These are phyloP conservation scores for Cocos nucifera DNA, from an alignment of 176 grass and related monocot genomes.

Conservation along the genomic window DNA sequence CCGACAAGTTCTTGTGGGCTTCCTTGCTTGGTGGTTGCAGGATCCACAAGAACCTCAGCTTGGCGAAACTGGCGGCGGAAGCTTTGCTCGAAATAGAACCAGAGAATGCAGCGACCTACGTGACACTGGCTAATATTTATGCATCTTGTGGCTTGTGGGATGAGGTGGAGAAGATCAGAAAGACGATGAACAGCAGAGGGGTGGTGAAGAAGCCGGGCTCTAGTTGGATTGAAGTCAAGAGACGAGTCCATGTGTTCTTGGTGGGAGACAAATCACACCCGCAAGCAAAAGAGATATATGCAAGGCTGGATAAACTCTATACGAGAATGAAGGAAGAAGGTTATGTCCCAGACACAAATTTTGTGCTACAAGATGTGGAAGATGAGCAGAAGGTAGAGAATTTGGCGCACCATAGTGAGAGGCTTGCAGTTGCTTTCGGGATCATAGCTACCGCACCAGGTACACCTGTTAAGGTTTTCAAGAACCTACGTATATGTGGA, in stretches of 20 bases:
- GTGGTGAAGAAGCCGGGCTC: conserved; percentile 60
- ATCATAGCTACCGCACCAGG: conserved; percentile 40
- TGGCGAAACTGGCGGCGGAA: conserved; percentile 46
- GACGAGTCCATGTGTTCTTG: conserved; percentile 60
- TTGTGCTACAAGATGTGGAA: conserved; percentile 68
- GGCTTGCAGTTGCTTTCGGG: conserved; percentile 68
- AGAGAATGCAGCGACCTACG: conserved; percentile 70
- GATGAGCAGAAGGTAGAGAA: conserved; percentile 69
- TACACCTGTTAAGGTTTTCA: conserved; percentile 49
- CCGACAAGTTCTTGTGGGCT: conserved; percentile 80
- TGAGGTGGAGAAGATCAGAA: conserved; percentile 53
- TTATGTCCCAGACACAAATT: conserved; percentile 41
- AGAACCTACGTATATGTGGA: conserved; percentile 69
- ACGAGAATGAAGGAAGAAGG: conserved; percentile 56
- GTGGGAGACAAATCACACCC: conserved; percentile 49
- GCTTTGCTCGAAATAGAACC: conserved; percentile 75
- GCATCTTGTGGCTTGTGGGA: conserved; percentile 44
- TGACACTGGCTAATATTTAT: conserved; percentile 71
- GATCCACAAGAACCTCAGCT: conserved; percentile 58
- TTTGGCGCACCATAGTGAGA: conserved; percentile 56
- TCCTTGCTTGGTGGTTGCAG: conserved; percentile 62
- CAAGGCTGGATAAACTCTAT: conserved; percentile 27
- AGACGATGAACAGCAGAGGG: conserved; percentile 47
- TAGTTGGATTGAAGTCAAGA: conserved; percentile 54
- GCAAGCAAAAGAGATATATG: conserved; percentile 41